These are phyloP conservation scores for Cladosporium sp. DNA, from an alignment of 2,329 filamentous ascomycete genomes.

Conservation along the genomic window DNA sequence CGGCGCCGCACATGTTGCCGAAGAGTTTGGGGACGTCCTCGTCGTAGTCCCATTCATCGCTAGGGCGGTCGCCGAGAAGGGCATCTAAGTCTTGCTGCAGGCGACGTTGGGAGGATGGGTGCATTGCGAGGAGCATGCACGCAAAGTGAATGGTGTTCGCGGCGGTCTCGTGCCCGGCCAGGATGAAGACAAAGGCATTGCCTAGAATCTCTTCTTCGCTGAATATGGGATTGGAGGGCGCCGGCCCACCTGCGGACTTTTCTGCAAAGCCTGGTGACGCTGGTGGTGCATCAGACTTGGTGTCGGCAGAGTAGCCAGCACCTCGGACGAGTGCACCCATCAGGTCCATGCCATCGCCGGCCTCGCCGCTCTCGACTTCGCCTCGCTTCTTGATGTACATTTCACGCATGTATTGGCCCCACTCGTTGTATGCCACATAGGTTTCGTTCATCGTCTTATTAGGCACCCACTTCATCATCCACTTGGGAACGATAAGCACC, in stretches of 20 bases:
- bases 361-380: conserved; percentile 43
- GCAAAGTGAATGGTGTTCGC: conserved; percentile 74
- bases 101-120: conserved; percentile 62
- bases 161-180: conserved; percentile 80
- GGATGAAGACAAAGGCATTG: conserved; percentile 63
- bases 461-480: conserved; percentile 55
- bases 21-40: conserved; percentile 64
- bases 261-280: conserved; percentile 35
- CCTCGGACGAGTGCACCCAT: conserved; percentile 56
- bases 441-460: conserved; percentile 55
- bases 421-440: conserved; percentile 60
- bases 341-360: conserved; percentile 54
- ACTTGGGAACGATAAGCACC: conserved; percentile 60
- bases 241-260: conserved; percentile 28
- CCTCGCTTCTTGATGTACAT: conserved; percentile 62
- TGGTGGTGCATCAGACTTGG: conserved; percentile 13
- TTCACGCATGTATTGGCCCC: conserved; percentile 68
- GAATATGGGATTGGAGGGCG: conserved; percentile 47
- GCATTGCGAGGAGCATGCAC: conserved; percentile 66
- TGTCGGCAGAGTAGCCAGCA: conserved; percentile 37
- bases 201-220: conserved; percentile 67
- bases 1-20: conserved; percentile 68
- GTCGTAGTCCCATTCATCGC: conserved; percentile 70
- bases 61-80: conserved; percentile 60
- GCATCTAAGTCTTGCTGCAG: conserved; percentile 69